Conservation (phyloP, 345 rosid genomes). For the Carallia brachiata region DNA sequence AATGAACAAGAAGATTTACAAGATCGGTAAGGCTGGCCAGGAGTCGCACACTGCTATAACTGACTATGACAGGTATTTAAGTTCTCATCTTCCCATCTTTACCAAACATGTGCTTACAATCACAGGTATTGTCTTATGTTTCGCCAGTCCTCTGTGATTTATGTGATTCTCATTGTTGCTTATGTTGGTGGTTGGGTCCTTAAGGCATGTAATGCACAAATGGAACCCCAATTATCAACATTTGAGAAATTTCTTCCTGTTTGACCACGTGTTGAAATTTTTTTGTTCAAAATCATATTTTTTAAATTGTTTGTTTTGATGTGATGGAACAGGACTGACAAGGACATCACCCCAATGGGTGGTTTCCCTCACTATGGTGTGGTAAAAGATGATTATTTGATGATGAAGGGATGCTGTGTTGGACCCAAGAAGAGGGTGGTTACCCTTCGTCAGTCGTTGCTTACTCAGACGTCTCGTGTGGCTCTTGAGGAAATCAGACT, state of each 20-base stretch:
- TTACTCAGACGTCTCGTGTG: conserved; percentile 67
- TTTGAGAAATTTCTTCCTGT: too few relatives aligned
- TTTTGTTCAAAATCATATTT: too few relatives aligned
- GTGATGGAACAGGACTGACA: conserved; percentile 59
- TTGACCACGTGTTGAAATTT: too few relatives aligned
- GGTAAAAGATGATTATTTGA: conserved; percentile 66
- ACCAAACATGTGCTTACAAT: too few relatives aligned
- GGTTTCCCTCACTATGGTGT: conserved; percentile 84
- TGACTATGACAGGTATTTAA: conserved; percentile 64
- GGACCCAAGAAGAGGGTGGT: conserved; percentile 94
- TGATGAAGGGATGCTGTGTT: conserved; percentile 82
- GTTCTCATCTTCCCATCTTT: too few relatives aligned
- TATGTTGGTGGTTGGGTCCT: too few relatives aligned
- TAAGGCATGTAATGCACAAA: too few relatives aligned
- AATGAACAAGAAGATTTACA: conserved; percentile 84
- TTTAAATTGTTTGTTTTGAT: neutral
- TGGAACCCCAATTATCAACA: too few relatives aligned
- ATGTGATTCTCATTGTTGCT: too few relatives aligned
- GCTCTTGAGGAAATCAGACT: conserved; percentile 68
- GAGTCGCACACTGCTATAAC: conserved; percentile 68
- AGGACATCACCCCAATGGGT: conserved; percentile 75
- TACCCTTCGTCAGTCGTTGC: conserved; percentile 65
- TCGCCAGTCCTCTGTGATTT: too few relatives aligned
- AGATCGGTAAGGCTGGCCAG: conserved; percentile 61
- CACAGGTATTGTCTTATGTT: too few relatives aligned